These are phyloP conservation scores for Microbotryomycetes sp. DNA, from an alignment of 1,284 basidiomycete genomes.

Conservation along the genomic window DNA sequence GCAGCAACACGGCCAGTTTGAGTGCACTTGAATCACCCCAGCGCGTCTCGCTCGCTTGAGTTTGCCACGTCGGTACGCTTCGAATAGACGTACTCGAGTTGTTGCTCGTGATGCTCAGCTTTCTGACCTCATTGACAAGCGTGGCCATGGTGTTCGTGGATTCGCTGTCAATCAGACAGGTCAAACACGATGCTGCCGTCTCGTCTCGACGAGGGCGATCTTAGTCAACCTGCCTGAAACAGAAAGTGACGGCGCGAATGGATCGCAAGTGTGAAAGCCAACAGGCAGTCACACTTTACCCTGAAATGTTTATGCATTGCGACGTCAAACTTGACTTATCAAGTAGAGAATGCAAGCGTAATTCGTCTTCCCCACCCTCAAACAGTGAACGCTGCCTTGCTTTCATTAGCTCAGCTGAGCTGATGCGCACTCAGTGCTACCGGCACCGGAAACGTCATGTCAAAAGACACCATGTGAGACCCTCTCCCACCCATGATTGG, in stretches of 20 bases:
- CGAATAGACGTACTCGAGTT: background rate
- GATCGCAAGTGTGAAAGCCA: background rate
- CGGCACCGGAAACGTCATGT: slow-evolving; percentile 10
- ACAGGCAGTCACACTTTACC: background rate
- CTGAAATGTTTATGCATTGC: background rate
- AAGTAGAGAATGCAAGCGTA: too few relatives aligned
- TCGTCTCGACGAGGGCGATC: too few relatives aligned
- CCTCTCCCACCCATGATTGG: background rate
- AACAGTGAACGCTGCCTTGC: too few relatives aligned
- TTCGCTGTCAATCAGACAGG: too few relatives aligned
- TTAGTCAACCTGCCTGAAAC: too few relatives aligned
- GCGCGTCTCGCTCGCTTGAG: background rate
- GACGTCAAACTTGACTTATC: too few relatives aligned
- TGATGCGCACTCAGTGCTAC: background rate
- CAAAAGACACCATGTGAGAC: slow-evolving; percentile 4
- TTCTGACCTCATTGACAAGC: background rate
- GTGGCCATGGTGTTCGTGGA: too few relatives aligned
- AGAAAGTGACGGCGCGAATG: too few relatives aligned
- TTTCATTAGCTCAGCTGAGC: too few relatives aligned
- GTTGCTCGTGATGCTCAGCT: background rate
- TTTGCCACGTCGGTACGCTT: background rate
- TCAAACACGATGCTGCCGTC: too few relatives aligned
- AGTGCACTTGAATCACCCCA: background rate
- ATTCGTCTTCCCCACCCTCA: too few relatives aligned
- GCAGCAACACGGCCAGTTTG: background rate